phyloP scores from a whole-genome alignment of 2,329 filamentous ascomycete species.

The Sporothrix mexicana region DNA sequence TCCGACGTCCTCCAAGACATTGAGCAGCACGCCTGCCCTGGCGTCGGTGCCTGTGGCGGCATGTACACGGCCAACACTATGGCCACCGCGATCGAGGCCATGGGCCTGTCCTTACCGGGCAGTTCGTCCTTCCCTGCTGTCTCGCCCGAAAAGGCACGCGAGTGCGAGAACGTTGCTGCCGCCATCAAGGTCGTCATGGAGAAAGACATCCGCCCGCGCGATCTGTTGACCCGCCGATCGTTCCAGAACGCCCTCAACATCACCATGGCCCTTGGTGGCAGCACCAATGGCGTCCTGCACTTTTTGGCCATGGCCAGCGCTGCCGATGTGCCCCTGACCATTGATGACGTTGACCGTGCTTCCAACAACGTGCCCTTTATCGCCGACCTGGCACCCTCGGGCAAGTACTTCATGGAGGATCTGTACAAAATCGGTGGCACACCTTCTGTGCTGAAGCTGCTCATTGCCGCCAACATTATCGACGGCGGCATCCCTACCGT shows the following conservation, averaged over 20 bases:
- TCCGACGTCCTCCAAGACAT: conserved; percentile 85
- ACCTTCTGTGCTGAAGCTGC: conserved; percentile 82
- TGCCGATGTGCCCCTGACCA: conserved; percentile 74
- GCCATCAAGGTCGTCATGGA: conserved; percentile 82
- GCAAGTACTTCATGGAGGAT: conserved; percentile 83
- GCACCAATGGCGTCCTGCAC: conserved; percentile 87
- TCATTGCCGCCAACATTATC: conserved; percentile 76
- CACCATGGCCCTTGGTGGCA: conserved; percentile 90
- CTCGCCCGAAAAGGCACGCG: conserved; percentile 82
- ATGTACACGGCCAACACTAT: conserved; percentile 95
- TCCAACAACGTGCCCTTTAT: conserved; percentile 85
- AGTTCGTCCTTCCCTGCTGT: conserved; percentile 83
- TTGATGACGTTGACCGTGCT: conserved; percentile 83
- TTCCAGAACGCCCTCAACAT: conserved; percentile 90
- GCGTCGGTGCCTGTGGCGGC: conserved; percentile 76
- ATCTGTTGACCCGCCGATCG: conserved; percentile 77
- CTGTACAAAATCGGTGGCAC: conserved; percentile 86
- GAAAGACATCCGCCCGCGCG: conserved; percentile 78
- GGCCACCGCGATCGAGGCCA: conserved; percentile 87
- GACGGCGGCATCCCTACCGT: conserved; percentile 81
- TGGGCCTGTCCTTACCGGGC: conserved; percentile 81
- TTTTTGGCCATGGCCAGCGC: conserved; percentile 90
- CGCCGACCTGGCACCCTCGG: conserved; percentile 82
- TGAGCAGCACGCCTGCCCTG: conserved; percentile 77
- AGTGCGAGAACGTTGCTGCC: conserved; percentile 81